Base-by-base conservation (phyloP, 768 basidiomycete species). In the Daedalea quercina region DNA sequence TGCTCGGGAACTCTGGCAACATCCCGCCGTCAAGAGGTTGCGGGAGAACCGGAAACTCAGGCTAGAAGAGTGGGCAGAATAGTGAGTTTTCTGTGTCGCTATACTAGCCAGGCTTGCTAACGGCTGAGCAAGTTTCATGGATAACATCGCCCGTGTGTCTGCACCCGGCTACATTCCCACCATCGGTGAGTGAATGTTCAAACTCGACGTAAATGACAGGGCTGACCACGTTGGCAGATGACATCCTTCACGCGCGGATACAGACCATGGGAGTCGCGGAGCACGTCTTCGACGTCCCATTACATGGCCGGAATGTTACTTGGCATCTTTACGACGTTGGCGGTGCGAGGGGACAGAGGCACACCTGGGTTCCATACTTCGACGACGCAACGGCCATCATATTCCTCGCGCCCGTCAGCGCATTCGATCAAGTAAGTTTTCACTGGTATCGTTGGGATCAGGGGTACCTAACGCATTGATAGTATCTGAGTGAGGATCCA, bases 241-340 rank as follows among this genome's bases (percentile, higher is more conserved):
- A 93, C 62, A 90, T 93, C 52, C 73, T 93, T 17, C 88, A 90
- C 63, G 89, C 88, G n/a, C 85, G 90, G 33, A 86, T 93, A 50
- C 91, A 91, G 63, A 93, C 90, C 7, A 90, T 93, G 84, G 90
- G 90, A 0, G 85, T 93, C 3, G 78, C 87, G 0, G 90, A 92
- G 66, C 89, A 92, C 59, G 73, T 83, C 26, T 92, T 92, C 59
- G 87, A 89, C 51, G 84, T 92, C 22, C 81, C 84, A 44, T 80
- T 90, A 40, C 85, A 88, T 57, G 87, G 88, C 13, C 90, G 85
- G 64, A 70, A 73, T 24, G 85, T 89, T 12, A 82, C 84, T 41
- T 91, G 89, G 88, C 80, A 82, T 55, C 70, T 91, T 52, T 92
- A 82, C 62, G 90, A 92, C 62, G 89, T 92, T 13, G 88, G 89